phyloP scores from a whole-genome alignment of 441 rosid genomes.

The Cnidoscolus chayamansa region DNA sequence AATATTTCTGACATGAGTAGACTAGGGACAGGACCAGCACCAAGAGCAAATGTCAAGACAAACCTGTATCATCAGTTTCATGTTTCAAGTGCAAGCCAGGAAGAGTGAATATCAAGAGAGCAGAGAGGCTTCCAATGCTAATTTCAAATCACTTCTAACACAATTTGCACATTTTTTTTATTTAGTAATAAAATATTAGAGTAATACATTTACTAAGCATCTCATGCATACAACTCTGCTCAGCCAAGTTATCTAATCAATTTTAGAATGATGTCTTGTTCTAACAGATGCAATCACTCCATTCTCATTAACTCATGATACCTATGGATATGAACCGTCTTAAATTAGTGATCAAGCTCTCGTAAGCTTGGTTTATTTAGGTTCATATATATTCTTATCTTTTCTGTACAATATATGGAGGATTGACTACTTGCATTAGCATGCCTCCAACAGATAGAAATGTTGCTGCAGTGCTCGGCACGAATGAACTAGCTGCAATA shows the following conservation, averaged over 20 bases:
- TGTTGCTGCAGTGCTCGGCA: slow-evolving; percentile 42
- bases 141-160: too few relatives aligned
- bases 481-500: slow-evolving; percentile 54
- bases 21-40: slow-evolving; percentile 59
- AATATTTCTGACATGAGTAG: slow-evolving; percentile 53
- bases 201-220: background rate
- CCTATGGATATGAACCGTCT: background rate
- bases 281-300: background rate
- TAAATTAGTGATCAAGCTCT: background rate
- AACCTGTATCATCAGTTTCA: slow-evolving; percentile 29
- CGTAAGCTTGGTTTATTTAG: slow-evolving; percentile 1
- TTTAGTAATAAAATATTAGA: too few relatives aligned
- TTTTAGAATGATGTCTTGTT: background rate
- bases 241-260: background rate
- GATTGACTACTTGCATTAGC: slow-evolving; percentile 55
- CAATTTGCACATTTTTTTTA: too few relatives aligned
- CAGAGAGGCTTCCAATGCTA: too few relatives aligned
- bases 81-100: slow-evolving; percentile 9
- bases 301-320: background rate
- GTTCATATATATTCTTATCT: background rate
- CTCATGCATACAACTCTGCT: background rate
- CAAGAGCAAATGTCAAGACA: slow-evolving; percentile 46
- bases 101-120: too few relatives aligned
- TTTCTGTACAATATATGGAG: slow-evolving; percentile 4
- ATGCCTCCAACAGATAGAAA: slow-evolving; percentile 86